Percentiles rank a stretch among this genome's conserved stretches.
These are phyloP conservation scores for Sporisorium exsertum DNA, from an alignment of 1,284 basidiomycete genomes.

Conservation along the genomic window DNA sequence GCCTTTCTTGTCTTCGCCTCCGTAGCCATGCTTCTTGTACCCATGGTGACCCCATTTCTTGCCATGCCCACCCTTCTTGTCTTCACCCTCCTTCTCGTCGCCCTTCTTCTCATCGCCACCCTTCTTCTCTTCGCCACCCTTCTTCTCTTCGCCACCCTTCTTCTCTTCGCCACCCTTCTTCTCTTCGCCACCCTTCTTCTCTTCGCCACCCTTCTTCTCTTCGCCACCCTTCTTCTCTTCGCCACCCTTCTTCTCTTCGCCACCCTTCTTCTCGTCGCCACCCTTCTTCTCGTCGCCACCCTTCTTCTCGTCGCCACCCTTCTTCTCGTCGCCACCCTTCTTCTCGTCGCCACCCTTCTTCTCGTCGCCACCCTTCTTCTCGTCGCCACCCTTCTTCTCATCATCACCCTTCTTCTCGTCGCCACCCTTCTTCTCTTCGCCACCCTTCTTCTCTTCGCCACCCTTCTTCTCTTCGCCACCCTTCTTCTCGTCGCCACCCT, in stretches of 20 bases:
- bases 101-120: conserved; percentile 1
- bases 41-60: conserved; percentile 5
- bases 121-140: conserved; percentile 13
- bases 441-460: neutral
- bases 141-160: conserved; percentile 7
- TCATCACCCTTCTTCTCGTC: neutral
- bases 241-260: conserved; percentile 7
- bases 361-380: conserved; percentile 8
- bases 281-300: conserved; percentile 9
- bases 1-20: neutral
- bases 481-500: conserved; percentile 14
- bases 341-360: conserved; percentile 8
- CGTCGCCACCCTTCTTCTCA: conserved; percentile 7
- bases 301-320: conserved; percentile 13
- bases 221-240: conserved; percentile 4
- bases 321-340: neutral
- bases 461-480: conserved; percentile 10
- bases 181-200: neutral
- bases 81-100: neutral
- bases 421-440: conserved; percentile 8
- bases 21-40: conserved; percentile 4
- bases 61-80: neutral
- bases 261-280: neutral
- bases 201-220: neutral
- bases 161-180: neutral